Evolutionary conservation across 2,329 filamentous ascomycete species (phyloP), one percentile per base, ranked within the genome.

Genomic region (Neonectria punicea): DNA sequence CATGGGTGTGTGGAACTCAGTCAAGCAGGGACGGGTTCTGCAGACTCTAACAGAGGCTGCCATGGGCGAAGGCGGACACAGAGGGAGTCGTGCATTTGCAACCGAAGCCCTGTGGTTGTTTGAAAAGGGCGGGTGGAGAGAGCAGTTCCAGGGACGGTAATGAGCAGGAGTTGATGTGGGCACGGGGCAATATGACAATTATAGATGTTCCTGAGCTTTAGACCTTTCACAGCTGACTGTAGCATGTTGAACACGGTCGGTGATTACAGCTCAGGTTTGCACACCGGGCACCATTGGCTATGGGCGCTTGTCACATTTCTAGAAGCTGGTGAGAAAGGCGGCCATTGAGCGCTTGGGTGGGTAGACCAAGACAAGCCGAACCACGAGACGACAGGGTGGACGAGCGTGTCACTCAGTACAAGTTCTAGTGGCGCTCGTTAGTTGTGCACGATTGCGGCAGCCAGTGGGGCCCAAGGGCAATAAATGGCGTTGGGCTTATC

Each of bases 91-190:
- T 73, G 91, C 92, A 0, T 97, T 94, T 84, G 94, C 95, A 11
- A 90, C 92, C 4, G 95, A 98, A 78, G 94, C 94, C 1, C 81
- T 98, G 16, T 98, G 95, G 94, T 79, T 97, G 66, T 94, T 86
- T 70, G 86, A 89, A 75, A 89, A 87, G 78, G 93, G 93, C 70
- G 92, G 84, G 75, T 92, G 84, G 92, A 92, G 76, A 80, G 90
- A 81, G 83, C 87, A 78, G 80, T 85, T 82, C 81, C 85, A 83
- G 80, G 87, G 88, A 80, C 80, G 84, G 82, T 79, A 77, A 80
- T 46, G 14, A 53, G 11, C 30, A 8, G 14, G 50, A 61, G 20
- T 58, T 59, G n/a, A 14, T 57, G 14, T 53, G 39, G 28, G 49
- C 36, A 49, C 0, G n/a, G 25, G 55, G 14, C 1, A 13, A 28